phyloP scores from a whole-genome alignment of 1,284 basidiomycete genomes.

The Irpex sp. region DNA sequence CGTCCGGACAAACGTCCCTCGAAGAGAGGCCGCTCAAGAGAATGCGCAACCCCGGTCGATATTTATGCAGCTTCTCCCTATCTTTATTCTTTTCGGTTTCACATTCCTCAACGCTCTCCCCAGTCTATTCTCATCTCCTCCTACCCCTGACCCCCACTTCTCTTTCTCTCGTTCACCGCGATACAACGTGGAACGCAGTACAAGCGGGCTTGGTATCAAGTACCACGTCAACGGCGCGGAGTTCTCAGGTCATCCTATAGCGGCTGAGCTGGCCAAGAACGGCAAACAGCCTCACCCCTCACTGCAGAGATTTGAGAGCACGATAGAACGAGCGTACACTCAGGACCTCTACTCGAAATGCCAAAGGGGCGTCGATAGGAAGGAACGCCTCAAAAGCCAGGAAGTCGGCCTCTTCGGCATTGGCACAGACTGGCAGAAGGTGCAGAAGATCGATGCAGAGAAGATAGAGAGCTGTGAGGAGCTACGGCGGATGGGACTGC shows the following conservation, averaged over 20 bases:
- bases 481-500: constrained; percentile 54
- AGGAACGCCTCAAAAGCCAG: constrained; percentile 65
- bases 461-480: constrained; percentile 73
- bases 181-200: constrained; percentile 65
- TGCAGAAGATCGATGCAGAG: constrained; percentile 63
- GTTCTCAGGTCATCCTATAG: constrained; percentile 79
- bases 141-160: constrained; percentile 79
- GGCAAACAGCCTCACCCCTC: constrained; percentile 38
- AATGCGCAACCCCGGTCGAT: constrained; percentile 60
- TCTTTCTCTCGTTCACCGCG: constrained; percentile 62
- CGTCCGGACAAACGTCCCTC: constrained; percentile 34
- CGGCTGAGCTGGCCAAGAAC: constrained; percentile 59
- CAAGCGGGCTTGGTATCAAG: constrained; percentile 63
- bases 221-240: constrained; percentile 87
- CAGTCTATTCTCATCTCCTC: constrained; percentile 61
- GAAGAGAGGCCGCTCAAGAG: constrained; percentile 30
- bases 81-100: constrained; percentile 81
- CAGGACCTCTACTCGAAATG: constrained; percentile 70
- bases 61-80: constrained; percentile 82
- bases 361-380: constrained; percentile 57
- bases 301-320: constrained; percentile 56
- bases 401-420: constrained; percentile 87
- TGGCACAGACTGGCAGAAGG: constrained; percentile 87
- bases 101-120: constrained; percentile 86
- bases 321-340: constrained; percentile 71